Evolutionary conservation across 805 yeast species (phyloP).

Genomic region (Scheffersomyces stipitis): DNA sequence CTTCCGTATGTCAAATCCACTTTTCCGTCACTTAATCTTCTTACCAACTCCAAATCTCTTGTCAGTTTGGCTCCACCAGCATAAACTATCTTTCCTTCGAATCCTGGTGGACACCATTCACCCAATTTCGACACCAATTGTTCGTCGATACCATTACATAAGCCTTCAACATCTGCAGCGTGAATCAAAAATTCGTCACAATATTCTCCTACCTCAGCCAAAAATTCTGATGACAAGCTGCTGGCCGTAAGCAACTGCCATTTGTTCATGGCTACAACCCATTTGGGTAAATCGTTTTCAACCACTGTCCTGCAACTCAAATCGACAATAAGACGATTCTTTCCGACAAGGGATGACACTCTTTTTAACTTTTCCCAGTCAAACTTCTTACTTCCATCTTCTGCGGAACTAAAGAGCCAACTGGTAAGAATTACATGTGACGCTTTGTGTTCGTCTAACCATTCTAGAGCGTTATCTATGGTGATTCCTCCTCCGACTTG

Average conservation of each 20-base stretch:
- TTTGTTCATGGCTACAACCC: conserved; percentile 98
- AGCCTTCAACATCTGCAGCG: conserved; percentile 98
- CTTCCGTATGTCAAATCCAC: conserved; percentile 94
- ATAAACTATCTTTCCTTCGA: conserved; percentile 74
- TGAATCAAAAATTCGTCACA: conserved; percentile 90
- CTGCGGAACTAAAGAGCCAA: conserved; percentile 76
- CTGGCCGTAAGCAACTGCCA: conserved; percentile 90
- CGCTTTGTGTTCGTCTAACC: conserved; percentile 76
- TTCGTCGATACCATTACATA: conserved; percentile 90
- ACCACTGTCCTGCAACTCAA: conserved; percentile 68
- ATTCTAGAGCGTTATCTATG: conserved; percentile 64
- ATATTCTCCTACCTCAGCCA: conserved; percentile 55
- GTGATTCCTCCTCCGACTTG: conserved; percentile 96
- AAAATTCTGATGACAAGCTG: conserved; percentile 52
- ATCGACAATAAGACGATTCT: conserved; percentile 73
- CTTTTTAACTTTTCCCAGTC: conserved; percentile 51
- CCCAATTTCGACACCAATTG: conserved; percentile 69
- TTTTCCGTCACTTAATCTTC: conserved; percentile 67
- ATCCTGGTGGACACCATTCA: conserved; percentile 64
- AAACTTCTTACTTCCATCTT: conserved; percentile 32
- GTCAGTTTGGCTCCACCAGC: conserved; percentile 94
- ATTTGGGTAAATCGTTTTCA: conserved; percentile 34
- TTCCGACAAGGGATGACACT: conserved; percentile 60
- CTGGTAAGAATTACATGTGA: conserved; percentile 89
- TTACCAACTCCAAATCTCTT: conserved; percentile 66